Evolutionary conservation across 805 yeast species (phyloP), one percentile per base, ranked within the genome.

Genomic region (Cyberlindnera bimundalis): DNA sequence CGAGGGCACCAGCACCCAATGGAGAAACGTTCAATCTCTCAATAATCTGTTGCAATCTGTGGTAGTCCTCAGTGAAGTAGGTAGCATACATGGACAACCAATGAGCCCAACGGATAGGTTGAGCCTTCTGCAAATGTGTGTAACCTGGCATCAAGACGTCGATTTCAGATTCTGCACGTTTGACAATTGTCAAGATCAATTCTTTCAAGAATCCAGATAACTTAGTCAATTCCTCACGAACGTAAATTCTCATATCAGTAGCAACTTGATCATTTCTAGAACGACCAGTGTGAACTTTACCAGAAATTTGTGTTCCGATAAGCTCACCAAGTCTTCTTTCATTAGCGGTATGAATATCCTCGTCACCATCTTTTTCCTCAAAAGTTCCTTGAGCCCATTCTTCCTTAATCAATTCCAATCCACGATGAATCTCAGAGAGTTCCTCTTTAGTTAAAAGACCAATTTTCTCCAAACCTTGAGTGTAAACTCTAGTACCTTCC

Each of bases 281-380:
- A 61, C 99, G 80, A 47, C 99, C 99, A n/a, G 99, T 93, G 64
- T 93, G 99, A 23, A 93, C 98, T 58, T 93, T 93, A 29, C 99
- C 99, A 13, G 98, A 86, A 60, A 93, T 91, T 40, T 79, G 80
- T 56, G 80, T 81, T 42, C 99, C 99, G 56, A 93, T 93, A 39
- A 93, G 70, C 67, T 93, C 99, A 36, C 99, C 99, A 48, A 93
- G 71, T 59, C 99, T 77, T 69, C 99, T 85, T 70, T 93, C 99
- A 61, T 93, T 93, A 32, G 99, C 99, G 31, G 99, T 93, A 64
- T 93, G 99, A 49, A 93, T 93, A 59, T 93, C 99, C 66, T 93
- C 99, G 64, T 93, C 99, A 28, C 95, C 95, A 11, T 82, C 76
- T 59, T 85, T 81, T 59, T 81, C 95, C 11, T 68, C 81, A 60